These are phyloP conservation scores for Macrolepiota fuliginosa DNA, from an alignment of 768 basidiomycete genomes.

Conservation along the genomic window DNA sequence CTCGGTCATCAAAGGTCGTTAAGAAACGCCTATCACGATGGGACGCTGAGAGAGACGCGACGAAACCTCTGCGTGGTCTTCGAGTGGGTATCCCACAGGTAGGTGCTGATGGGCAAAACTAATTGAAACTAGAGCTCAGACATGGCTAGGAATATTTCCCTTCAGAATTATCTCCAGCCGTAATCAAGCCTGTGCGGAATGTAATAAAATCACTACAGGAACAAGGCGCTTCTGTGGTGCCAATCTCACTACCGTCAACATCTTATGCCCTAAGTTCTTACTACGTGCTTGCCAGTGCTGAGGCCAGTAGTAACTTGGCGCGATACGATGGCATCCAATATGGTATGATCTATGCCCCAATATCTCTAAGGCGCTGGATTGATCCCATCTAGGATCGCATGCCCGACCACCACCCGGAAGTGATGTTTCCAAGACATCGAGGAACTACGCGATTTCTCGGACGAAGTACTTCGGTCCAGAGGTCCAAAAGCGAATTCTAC, in stretches of 20 bases:
- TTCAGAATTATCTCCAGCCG: constrained; percentile 48
- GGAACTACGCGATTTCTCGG: constrained; percentile 65
- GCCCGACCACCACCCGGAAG: constrained; percentile 38
- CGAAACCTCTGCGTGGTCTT: constrained; percentile 42
- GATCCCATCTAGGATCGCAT: constrained; percentile 42
- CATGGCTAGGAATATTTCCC: constrained; percentile 74
- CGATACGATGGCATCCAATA: constrained; percentile 87
- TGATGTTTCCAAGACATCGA: constrained; percentile 46
- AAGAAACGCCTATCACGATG: constrained; percentile 14
- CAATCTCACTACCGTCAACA: constrained; percentile 70
- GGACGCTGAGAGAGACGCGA: neutral
- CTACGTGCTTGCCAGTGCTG: constrained; percentile 93
- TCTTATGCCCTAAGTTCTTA: constrained; percentile 85
- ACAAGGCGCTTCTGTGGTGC: constrained; percentile 63
- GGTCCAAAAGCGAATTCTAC: constrained; percentile 80
- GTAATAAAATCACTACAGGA: constrained; percentile 37
- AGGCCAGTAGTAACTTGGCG: constrained; percentile 90
- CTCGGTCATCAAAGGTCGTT: constrained; percentile 18
- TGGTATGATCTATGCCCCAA: constrained; percentile 39
- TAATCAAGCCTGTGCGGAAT: constrained; percentile 43
- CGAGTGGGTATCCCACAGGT: constrained; percentile 79
- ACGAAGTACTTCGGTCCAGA: constrained; percentile 77
- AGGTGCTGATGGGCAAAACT: constrained; percentile 1
- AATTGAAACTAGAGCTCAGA: neutral
- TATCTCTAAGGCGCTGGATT: neutral